Evolutionary conservation across 768 basidiomycete genomes (phyloP).

Genomic region (Pleurotus djamor): DNA sequence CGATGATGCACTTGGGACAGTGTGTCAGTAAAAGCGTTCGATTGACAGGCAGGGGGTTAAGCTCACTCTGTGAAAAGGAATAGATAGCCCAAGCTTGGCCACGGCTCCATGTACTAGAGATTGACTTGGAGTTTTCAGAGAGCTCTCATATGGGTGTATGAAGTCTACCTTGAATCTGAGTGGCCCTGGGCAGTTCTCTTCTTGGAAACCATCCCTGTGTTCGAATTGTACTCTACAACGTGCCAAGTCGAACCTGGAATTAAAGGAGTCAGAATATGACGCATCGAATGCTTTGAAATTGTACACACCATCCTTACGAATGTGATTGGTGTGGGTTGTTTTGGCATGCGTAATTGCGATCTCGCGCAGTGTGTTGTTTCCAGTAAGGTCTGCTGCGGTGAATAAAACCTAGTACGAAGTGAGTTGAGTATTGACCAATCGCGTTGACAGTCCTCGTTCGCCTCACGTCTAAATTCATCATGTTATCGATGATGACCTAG

Average conservation of each 20-base stretch:
- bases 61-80: conserved; percentile 65
- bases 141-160: not conserved
- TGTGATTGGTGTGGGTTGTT: conserved; percentile 64
- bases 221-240: conserved; percentile 64
- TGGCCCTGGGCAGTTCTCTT: conserved; percentile 63
- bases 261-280: not conserved
- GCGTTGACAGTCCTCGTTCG: too few species aligned
- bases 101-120: conserved; percentile 65
- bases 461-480: too few species aligned
- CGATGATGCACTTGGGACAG: conserved; percentile 52
- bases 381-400: conserved; percentile 53
- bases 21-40: not conserved
- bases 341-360: conserved; percentile 66
- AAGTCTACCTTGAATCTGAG: conserved; percentile 41
- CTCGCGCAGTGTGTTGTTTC: conserved; percentile 54
- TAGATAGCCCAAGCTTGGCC: conserved; percentile 74
- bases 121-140: not conserved
- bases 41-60: not conserved
- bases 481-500: too few species aligned
- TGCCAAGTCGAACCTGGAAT: conserved; percentile 50
- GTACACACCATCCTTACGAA: conserved; percentile 55
- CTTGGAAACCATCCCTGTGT: conserved; percentile 56
- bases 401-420: too few species aligned
- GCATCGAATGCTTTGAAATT: not conserved
- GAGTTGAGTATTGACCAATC: too few species aligned